These are phyloP conservation scores for Filobasidium wieringae DNA, from an alignment of 768 basidiomycete species.

Conservation along the genomic window DNA sequence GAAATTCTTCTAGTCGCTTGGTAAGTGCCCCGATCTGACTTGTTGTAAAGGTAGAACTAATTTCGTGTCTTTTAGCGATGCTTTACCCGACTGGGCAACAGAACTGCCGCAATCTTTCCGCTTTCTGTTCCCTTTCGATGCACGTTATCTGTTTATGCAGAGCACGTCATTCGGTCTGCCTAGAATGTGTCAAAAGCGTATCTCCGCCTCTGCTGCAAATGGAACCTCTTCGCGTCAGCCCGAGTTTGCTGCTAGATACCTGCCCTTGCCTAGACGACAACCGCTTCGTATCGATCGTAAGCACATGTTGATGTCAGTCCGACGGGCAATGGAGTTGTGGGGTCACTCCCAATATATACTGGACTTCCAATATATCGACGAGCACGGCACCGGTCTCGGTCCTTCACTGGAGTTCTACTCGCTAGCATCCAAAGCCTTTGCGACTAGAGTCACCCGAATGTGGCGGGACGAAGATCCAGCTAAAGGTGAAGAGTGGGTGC, in stretches of 20 bases:
- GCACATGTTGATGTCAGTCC: conserved; percentile 86
- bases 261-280: conserved; percentile 82
- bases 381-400: conserved; percentile 93
- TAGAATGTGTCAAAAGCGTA: conserved; percentile 49
- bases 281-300: conserved; percentile 89
- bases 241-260: conserved; percentile 45
- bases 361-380: conserved; percentile 97
- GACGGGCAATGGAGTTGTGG: conserved; percentile 84
- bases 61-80: conserved; percentile 51
- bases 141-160: conserved; percentile 91
- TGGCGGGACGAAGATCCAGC: conserved; percentile 76
- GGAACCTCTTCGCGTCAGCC: conserved; percentile 63
- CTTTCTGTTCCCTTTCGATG: conserved; percentile 97
- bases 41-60: not conserved
- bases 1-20: conserved; percentile 99
- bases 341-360: conserved; percentile 86
- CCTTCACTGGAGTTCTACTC: conserved; percentile 98
- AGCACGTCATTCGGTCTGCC: conserved; percentile 97
- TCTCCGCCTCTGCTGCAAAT: conserved; percentile 87
- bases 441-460: conserved; percentile 69
- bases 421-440: conserved; percentile 91
- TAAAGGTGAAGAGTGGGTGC: conserved; percentile 56
- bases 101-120: conserved; percentile 94
- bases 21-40: conserved; percentile 42
- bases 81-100: conserved; percentile 91